phyloP scores from a whole-genome alignment of 139 green algal species.

The Protoeuglena noctilucae region DNA sequence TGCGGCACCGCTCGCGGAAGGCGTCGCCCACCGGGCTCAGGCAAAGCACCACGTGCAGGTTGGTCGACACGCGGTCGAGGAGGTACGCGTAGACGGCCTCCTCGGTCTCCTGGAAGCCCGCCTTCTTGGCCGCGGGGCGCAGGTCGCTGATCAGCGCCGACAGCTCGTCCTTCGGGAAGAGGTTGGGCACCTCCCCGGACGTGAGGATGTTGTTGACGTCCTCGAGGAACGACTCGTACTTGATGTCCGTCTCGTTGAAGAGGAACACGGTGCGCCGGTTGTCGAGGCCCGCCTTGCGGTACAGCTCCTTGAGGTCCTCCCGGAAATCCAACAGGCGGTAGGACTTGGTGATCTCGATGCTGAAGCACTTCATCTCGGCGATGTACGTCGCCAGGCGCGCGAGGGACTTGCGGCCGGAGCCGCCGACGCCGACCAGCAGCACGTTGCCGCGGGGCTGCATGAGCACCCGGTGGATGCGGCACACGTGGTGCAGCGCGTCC shows the following conservation, averaged over 20 bases:
- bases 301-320: slow-evolving; percentile 60
- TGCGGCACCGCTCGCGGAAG: slow-evolving; percentile 58
- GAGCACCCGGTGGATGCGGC: slow-evolving; percentile 59
- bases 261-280: slow-evolving; percentile 59
- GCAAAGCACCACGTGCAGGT: slow-evolving; percentile 65
- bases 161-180: slow-evolving; percentile 64
- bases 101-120: slow-evolving; percentile 22
- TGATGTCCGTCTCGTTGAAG: slow-evolving; percentile 68
- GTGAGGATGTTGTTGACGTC: slow-evolving; percentile 73
- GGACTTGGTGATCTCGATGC: slow-evolving; percentile 63
- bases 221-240: slow-evolving; percentile 60
- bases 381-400: slow-evolving; percentile 57
- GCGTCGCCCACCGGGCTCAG: slow-evolving; percentile 49
- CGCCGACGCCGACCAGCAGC: slow-evolving; percentile 69
- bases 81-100: slow-evolving; percentile 58
- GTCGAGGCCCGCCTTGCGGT: slow-evolving; percentile 32
- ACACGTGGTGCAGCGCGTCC: slow-evolving; percentile 64
- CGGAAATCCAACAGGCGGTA: slow-evolving; percentile 48
- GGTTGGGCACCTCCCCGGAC: slow-evolving; percentile 43
- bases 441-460: slow-evolving; percentile 62
- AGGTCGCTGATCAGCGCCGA: slow-evolving; percentile 49
- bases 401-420: slow-evolving; percentile 58
- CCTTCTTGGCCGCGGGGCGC: slow-evolving; percentile 39
- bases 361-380: slow-evolving; percentile 57
- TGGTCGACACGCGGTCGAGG: slow-evolving; percentile 52